Evolutionary conservation across 2,329 filamentous ascomycete species (phyloP).

Genomic region (Clonostachys chloroleuca): DNA sequence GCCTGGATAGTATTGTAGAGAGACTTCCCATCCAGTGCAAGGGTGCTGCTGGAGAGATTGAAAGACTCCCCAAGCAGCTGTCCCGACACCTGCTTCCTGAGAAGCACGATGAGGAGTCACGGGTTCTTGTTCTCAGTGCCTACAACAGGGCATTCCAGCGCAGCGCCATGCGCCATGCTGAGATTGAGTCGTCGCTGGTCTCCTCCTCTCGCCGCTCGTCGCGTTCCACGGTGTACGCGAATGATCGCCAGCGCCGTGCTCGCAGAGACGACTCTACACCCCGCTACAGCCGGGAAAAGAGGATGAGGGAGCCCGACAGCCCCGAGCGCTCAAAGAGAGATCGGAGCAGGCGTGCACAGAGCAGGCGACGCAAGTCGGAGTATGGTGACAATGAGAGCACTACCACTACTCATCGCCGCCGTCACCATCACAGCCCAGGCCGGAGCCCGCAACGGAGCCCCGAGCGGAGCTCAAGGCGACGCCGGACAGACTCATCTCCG

Average conservation of each 20-base stretch:
- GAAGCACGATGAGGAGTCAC: conserved; percentile 36
- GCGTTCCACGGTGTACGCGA: too few relatives aligned
- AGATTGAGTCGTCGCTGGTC: too few relatives aligned
- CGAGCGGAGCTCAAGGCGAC: background rate
- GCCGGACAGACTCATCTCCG: background rate
- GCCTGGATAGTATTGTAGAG: conserved; percentile 63
- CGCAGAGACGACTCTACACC: too few relatives aligned
- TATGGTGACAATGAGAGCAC: background rate
- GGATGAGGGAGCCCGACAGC: background rate
- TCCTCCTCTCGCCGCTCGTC: too few relatives aligned
- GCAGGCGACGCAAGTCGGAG: background rate
- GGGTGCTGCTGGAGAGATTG: conserved; percentile 54
- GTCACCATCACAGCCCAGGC: background rate
- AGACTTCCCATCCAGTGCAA: conserved; percentile 62
- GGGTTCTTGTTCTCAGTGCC: too few relatives aligned
- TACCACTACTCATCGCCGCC: background rate
- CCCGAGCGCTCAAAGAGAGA: background rate
- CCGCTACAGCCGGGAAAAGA: background rate
- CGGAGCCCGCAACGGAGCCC: background rate
- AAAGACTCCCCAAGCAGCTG: conserved; percentile 75
- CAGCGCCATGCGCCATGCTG: too few relatives aligned
- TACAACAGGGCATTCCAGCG: too few relatives aligned
- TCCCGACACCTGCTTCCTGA: conserved; percentile 68
- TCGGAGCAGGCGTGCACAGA: background rate
- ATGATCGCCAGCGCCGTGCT: too few relatives aligned